Conservation (phyloP, 2,329 filamentous ascomycete genomes). For the Calcarisporium arbuscula region DNA sequence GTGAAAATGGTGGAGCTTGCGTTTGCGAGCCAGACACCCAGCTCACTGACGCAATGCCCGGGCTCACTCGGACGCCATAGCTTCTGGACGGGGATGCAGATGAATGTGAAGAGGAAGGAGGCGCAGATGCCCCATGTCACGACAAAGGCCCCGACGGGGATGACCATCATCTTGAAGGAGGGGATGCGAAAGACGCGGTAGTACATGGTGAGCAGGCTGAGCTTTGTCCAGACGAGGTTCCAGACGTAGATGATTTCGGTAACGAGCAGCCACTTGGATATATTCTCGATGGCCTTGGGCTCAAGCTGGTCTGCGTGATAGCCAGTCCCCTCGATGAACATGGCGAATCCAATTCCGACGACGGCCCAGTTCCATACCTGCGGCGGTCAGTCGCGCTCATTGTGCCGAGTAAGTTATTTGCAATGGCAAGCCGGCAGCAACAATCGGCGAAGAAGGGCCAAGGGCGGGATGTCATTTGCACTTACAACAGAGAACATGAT, state of each 20-base stretch:
- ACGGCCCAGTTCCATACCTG: slow-evolving; percentile 36
- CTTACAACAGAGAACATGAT: slow-evolving; percentile 16
- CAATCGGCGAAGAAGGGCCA: no score
- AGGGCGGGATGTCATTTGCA: neutral
- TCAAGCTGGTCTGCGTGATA: slow-evolving; percentile 33
- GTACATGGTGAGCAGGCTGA: slow-evolving; percentile 44
- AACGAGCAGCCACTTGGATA: slow-evolving; percentile 38
- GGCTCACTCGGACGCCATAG: slow-evolving; percentile 37
- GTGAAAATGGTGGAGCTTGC: slow-evolving; percentile 38
- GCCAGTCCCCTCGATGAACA: slow-evolving; percentile 39
- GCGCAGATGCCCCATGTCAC: slow-evolving; percentile 39
- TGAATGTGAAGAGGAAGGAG: slow-evolving; percentile 43
- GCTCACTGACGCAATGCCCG: slow-evolving; percentile 40
- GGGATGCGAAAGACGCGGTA: slow-evolving; percentile 40
- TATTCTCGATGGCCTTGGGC: slow-evolving; percentile 26
- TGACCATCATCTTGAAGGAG: slow-evolving; percentile 32
- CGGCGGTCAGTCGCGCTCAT: no score
- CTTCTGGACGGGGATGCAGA: slow-evolving; percentile 41
- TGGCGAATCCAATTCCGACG: slow-evolving; percentile 39
- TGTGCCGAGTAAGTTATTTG: no score
- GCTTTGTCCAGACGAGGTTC: slow-evolving; percentile 39
- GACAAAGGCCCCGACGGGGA: slow-evolving; percentile 32
- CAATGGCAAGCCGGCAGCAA: no score
- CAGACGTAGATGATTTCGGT: slow-evolving; percentile 40
- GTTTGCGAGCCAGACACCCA: slow-evolving; percentile 42